phyloP scores from a whole-genome alignment of 164 flowering plant genomes.

The Amborella trichopoda region DNA sequence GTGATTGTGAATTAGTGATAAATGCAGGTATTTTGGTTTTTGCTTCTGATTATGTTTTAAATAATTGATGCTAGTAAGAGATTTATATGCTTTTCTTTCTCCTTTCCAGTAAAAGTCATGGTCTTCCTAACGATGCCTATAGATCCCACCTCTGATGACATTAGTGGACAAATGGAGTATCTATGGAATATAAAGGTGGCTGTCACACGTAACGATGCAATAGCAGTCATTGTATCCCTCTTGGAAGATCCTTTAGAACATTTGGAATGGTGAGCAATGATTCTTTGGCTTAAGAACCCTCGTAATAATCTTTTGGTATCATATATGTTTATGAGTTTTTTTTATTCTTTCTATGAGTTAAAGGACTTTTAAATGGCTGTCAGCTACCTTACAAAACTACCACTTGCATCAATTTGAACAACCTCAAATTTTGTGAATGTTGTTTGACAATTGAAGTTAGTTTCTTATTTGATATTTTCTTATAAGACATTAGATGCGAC shows the following conservation, averaged over 20 bases:
- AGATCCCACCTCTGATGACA: conserved; percentile 52
- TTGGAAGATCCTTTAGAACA: conserved; percentile 74
- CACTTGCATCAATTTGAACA: too few species aligned
- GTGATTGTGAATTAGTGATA: conserved; percentile 53
- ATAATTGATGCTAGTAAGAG: neutral
- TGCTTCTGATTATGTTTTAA: neutral
- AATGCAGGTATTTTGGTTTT: conserved; percentile 43
- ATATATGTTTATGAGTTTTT: too few species aligned
- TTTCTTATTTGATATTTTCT: too few species aligned
- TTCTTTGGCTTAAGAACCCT: too few species aligned
- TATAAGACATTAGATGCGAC: too few species aligned
- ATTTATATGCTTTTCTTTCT: neutral
- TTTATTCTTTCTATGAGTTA: too few species aligned
- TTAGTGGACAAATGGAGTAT: conserved; percentile 74
- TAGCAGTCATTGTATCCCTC: conserved; percentile 62
- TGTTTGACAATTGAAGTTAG: too few species aligned
- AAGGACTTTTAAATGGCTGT: too few species aligned
- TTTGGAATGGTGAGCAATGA: conserved; percentile 47
- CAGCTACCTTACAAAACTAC: too few species aligned
- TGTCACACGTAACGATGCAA: conserved; percentile 39
- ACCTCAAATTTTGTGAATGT: too few species aligned
- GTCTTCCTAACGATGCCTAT: conserved; percentile 92
- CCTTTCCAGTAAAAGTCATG: conserved; percentile 70
- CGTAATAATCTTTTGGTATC: too few species aligned
- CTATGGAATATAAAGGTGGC: conserved; percentile 70